These are phyloP conservation scores for Hamamelis virginiana DNA, from an alignment of 164 flowering plant species.

Conservation along the genomic window DNA sequence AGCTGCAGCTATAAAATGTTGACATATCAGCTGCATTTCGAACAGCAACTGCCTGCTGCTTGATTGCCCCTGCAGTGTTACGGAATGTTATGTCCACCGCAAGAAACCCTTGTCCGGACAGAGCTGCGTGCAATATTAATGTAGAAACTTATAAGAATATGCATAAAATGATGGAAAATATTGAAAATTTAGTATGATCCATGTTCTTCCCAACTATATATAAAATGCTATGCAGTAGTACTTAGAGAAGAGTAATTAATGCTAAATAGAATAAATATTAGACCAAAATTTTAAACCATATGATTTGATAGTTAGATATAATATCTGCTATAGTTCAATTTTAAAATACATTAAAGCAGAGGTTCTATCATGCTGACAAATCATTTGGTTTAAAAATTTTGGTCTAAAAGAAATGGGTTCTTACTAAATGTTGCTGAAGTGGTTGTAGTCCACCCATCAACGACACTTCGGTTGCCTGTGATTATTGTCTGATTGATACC, in stretches of 20 bases:
- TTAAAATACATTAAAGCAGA: too few species aligned
- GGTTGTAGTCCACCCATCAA: conserved; percentile 69
- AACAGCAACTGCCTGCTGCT: conserved; percentile 50
- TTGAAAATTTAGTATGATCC: not conserved
- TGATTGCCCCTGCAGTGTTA: conserved; percentile 48
- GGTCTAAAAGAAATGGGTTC: not conserved
- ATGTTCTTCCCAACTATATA: too few species aligned
- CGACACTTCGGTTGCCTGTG: conserved; percentile 62
- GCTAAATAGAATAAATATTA: too few species aligned
- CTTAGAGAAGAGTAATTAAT: too few species aligned
- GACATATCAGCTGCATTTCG: conserved; percentile 44
- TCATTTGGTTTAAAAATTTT: too few species aligned
- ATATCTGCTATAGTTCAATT: too few species aligned
- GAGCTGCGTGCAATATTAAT: conserved; percentile 38
- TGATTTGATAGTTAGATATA: too few species aligned
- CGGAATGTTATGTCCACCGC: conserved; percentile 41
- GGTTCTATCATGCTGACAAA: too few species aligned
- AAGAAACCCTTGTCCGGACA: conserved; percentile 30
- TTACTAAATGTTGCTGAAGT: conserved; percentile 65
- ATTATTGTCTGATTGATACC: conserved; percentile 63
- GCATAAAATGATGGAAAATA: not conserved
- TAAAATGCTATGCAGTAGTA: too few species aligned
- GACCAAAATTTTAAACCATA: too few species aligned
- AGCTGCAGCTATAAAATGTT: conserved; percentile 45
- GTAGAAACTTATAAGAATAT: not conserved